These are phyloP conservation scores for Psilocybe azurescens DNA, from an alignment of 768 basidiomycete genomes.

Conservation along the genomic window DNA sequence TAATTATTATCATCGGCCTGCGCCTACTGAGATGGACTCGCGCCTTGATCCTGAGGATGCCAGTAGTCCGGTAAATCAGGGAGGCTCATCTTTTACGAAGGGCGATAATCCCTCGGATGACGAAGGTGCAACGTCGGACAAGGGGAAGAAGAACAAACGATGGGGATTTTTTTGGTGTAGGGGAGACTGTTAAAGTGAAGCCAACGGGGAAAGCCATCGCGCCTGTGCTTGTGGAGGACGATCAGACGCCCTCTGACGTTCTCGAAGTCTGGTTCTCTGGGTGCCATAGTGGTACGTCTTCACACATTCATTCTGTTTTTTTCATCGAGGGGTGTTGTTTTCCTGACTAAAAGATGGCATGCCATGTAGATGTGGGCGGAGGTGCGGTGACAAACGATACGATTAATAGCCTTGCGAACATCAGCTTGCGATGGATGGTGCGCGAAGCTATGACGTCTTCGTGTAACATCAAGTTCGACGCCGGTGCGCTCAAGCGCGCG, in stretches of 20 bases:
- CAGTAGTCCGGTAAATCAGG: background rate
- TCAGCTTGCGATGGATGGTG: slow-evolving; percentile 82
- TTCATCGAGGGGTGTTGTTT: background rate
- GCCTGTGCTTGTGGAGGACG: slow-evolving; percentile 17
- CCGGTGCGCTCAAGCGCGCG: slow-evolving; percentile 47
- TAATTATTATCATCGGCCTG: slow-evolving; percentile 60
- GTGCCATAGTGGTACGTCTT: slow-evolving; percentile 64
- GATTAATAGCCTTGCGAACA: slow-evolving; percentile 54
- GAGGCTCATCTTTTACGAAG: background rate
- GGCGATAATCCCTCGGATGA: slow-evolving; percentile 1
- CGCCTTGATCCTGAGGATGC: slow-evolving; percentile 33
- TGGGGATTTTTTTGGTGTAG: slow-evolving; percentile 21
- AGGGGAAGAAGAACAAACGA: slow-evolving; percentile 17
- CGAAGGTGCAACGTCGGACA: background rate
- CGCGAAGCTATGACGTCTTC: slow-evolving; percentile 60
- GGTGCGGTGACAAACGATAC: slow-evolving; percentile 54
- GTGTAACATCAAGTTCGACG: slow-evolving; percentile 67
- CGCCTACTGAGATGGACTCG: slow-evolving; percentile 30
- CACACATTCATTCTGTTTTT: background rate
- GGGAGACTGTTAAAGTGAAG: slow-evolving; percentile 10
- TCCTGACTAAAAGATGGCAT: background rate
- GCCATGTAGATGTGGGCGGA: slow-evolving; percentile 68
- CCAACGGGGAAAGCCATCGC: slow-evolving; percentile 19
- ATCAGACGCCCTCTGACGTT: slow-evolving; percentile 46
- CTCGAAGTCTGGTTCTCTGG: slow-evolving; percentile 85